Conservation (phyloP, 163 green algal species). For the Scenedesmus sp. region DNA sequence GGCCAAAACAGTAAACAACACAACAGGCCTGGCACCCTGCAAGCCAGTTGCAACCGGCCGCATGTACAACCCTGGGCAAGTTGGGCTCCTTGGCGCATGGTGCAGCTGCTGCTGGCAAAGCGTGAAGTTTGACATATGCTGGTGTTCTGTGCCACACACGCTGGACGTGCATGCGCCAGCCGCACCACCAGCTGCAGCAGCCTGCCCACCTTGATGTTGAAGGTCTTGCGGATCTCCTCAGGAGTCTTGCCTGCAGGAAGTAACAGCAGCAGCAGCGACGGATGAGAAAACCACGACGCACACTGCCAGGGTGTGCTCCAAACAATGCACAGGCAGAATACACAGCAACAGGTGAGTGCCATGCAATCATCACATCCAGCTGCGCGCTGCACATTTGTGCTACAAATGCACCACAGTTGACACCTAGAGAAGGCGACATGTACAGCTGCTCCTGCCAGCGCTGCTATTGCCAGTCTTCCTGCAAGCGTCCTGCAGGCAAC, state of each 20-base stretch:
- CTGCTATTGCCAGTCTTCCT: too few relatives aligned
- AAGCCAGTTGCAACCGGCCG: neutral
- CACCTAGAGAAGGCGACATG: too few relatives aligned
- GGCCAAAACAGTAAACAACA: neutral
- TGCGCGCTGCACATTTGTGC: neutral
- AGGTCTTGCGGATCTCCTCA: constrained; percentile 98
- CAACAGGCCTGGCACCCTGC: neutral
- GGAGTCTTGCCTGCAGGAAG: constrained; percentile 90
- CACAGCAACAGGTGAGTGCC: neutral
- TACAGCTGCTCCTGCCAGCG: too few relatives aligned
- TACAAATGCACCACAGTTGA: too few relatives aligned
- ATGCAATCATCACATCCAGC: neutral
- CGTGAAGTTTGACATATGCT: neutral
- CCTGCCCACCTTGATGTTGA: constrained; percentile 94
- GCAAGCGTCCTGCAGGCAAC: too few relatives aligned
- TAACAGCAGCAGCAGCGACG: constrained; percentile 2
- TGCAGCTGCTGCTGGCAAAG: neutral
- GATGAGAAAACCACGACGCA: neutral
- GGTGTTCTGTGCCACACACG: neutral
- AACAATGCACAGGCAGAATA: neutral
- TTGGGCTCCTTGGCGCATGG: neutral
- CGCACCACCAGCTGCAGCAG: neutral
- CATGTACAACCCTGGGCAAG: neutral
- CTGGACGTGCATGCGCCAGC: neutral
- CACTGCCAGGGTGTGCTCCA: neutral